A percentile compares a stretch with the other conserved stretches of the same genome.
These are phyloP conservation scores for Eimeria praecox DNA, from an alignment of 169 alveolate genomes.

Conservation along the genomic window DNA sequence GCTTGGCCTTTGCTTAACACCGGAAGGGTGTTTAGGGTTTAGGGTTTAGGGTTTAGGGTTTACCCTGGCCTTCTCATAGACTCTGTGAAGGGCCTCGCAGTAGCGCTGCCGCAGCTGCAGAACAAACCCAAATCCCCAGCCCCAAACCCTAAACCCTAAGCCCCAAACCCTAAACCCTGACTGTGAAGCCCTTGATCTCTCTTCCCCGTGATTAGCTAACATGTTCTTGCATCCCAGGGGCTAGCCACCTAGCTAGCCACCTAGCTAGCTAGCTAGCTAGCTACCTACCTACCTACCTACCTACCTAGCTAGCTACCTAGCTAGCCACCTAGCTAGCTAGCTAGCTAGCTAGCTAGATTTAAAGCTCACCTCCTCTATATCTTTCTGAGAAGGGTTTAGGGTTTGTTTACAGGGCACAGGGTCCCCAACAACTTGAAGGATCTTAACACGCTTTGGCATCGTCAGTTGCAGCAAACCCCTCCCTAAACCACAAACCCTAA, in stretches of 20 bases:
- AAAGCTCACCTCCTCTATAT: conserved; percentile 33
- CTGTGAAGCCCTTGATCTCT: too few relatives aligned
- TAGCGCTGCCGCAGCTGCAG: conserved; percentile 12
- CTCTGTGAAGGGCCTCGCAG: background rate
- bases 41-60: conserved; percentile 30
- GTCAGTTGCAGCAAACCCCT: conserved; percentile 69
- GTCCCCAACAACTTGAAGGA: conserved; percentile 56
- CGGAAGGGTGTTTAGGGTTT: background rate
- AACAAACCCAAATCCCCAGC: background rate
- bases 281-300: too few relatives aligned
- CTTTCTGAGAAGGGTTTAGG: conserved; percentile 56
- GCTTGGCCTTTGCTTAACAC: background rate
- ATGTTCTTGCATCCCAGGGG: too few relatives aligned
- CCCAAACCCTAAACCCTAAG: conserved; percentile 15
- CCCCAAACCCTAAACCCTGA: background rate
- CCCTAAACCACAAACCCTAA: conserved; percentile 21
- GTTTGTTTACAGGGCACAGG: conserved; percentile 2
- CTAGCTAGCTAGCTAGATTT: background rate
- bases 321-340: too few relatives aligned
- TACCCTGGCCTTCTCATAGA: background rate
- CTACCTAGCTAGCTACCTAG: too few relatives aligned
- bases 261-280: too few relatives aligned
- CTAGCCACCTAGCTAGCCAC: too few relatives aligned
- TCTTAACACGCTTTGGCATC: conserved; percentile 72
- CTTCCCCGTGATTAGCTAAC: too few relatives aligned